phyloP scores from a whole-genome alignment of 2,329 filamentous ascomycete genomes.

The Rhytidhysteron rufulum region DNA sequence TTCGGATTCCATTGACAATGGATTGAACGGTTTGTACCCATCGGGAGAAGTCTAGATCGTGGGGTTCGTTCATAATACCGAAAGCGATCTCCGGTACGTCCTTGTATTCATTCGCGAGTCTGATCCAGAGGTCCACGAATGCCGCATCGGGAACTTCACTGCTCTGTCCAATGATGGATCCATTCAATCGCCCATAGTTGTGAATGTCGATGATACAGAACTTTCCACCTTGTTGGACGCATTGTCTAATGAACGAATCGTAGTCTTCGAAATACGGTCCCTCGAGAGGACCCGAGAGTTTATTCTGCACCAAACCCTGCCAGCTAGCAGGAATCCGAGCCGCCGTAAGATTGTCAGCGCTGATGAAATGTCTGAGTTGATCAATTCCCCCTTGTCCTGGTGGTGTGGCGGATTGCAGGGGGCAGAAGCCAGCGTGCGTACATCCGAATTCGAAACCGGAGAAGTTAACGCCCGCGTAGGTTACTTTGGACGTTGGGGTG shows the following conservation, averaged over 20 bases:
- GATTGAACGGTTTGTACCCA: slow-evolving; percentile 5
- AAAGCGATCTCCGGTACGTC: slow-evolving; percentile 1
- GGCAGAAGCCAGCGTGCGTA: slow-evolving; percentile 39
- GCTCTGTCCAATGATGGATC: slow-evolving; percentile 4
- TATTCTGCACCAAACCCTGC: slow-evolving; percentile 21
- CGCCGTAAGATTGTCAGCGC: slow-evolving; percentile 15
- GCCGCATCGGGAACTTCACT: slow-evolving; percentile 1
- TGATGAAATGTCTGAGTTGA: slow-evolving; percentile 3
- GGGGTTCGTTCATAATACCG: slow-evolving; percentile 6
- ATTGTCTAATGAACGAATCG: slow-evolving; percentile 24
- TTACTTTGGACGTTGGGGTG: background rate
- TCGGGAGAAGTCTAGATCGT: slow-evolving; percentile 1
- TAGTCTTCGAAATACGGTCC: slow-evolving; percentile 17
- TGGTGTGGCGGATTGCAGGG: slow-evolving; percentile 22
- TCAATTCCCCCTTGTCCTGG: slow-evolving; percentile 17
- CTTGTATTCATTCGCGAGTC: slow-evolving; percentile 4
- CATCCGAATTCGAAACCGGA: slow-evolving; percentile 32
- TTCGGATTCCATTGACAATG: slow-evolving; percentile 6
- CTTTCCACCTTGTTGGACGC: slow-evolving; percentile 18
- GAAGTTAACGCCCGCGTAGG: slow-evolving; percentile 17
- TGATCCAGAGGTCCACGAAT: slow-evolving; percentile 2
- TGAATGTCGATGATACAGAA: slow-evolving; percentile 21
- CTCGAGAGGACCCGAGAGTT: slow-evolving; percentile 22
- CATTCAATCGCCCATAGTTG: slow-evolving; percentile 20
- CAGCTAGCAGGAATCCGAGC: slow-evolving; percentile 8